Evolutionary conservation across 2,329 filamentous ascomycete species (phyloP), one percentile per base, ranked within the genome.

Genomic region (Sporothrix luriei): DNA sequence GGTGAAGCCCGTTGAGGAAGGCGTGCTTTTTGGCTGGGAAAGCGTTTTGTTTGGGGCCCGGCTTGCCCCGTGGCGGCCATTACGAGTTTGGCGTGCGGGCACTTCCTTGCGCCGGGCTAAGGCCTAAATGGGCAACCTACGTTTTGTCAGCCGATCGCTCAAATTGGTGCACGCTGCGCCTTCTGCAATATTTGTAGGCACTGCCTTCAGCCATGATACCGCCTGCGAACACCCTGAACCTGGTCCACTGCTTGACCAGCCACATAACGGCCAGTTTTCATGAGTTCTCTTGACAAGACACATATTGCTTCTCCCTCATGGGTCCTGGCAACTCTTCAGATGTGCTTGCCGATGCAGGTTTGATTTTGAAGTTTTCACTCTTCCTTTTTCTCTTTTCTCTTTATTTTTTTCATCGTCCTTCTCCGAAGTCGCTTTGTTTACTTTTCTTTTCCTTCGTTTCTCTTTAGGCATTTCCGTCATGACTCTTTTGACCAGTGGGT

Each of bases 1-100:
- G 65, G 65, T 48, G 33, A 67, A 29, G 65, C 51, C 49, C 49
- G 48, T 55, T 33, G 26, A 51, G 51, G 51, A 67, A 54, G 64
- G 64, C 64, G 64, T 49, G 49, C 48, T 51, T 62, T 43, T 55
- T 55, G 24, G 24, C 11, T 4, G 51, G 51, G 51, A 54, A 33
- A 33, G 26, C 13, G 52, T 13, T 40, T 9, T 14, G 59, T 24
- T 21, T 21, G 29, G 46, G 29, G 46, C 49, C 64, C 48, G 49
- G 48, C 49, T 66, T 66, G 64, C 49, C 46, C 64, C 64, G 64
- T 26, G 19, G 5, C 26, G 38, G 57, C 21, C 38, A 10, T 11
- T 11, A 7, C 55, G 4, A 14, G 33, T 26, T 7, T 46, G 21
- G 61, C 11, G 24, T 24, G 21, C 46, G 26, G 61, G 29, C 62